Evolutionary conservation across 2,329 filamentous ascomycete genomes (phyloP), one percentile per base, ranked within the genome.

Genomic region (Ophiostoma triangulosporum): DNA sequence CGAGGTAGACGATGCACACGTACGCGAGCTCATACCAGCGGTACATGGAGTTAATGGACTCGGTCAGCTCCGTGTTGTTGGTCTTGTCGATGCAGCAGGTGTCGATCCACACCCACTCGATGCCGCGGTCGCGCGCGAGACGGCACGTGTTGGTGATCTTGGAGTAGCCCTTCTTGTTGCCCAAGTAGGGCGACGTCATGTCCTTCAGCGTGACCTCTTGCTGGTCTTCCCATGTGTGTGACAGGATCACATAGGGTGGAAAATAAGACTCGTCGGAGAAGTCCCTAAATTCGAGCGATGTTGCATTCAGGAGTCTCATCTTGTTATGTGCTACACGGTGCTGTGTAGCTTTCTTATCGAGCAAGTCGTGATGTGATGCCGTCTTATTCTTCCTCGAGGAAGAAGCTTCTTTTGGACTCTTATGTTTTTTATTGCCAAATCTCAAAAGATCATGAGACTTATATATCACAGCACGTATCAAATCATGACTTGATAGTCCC

Each of bases 41-140:
- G 48, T 54, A 59, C 58, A 59, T 59, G 50, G 50, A 54, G 46
- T 60, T 57, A 57, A 60, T 60, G 6, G 57, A 49, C 54, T 58
- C 57, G 4, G 58, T 55, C 4, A 58, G 51, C 48, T 60, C 58
- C 3, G 57, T 55, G 32, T 43, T 53, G 57, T 55, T 57, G 20
- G 55, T 50, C 53, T 60, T 60, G 53, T 60, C 55, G 50, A 60
- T 60, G 50, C 58, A 58, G 54, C 57, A 60, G 7, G 57, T 60
- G 43, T 60, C 58, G 35, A 60, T 50, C 57, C 58, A 60, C 0
- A 38, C 55, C 26, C 53, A 60, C 4, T 49, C 33, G 6, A 57
- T 35, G 0, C 40, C 33, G n/a, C 20, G 38, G 1, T 38, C 8
- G 11, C 31, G 40, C 1, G 58, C 58, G 4, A 57, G 50, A 0